A percentile compares a stretch with the other conserved stretches of the same genome.
phyloP scores from a whole-genome alignment of 495 filamentous ascomycete species.

The Chaetomidium leptoderma region DNA sequence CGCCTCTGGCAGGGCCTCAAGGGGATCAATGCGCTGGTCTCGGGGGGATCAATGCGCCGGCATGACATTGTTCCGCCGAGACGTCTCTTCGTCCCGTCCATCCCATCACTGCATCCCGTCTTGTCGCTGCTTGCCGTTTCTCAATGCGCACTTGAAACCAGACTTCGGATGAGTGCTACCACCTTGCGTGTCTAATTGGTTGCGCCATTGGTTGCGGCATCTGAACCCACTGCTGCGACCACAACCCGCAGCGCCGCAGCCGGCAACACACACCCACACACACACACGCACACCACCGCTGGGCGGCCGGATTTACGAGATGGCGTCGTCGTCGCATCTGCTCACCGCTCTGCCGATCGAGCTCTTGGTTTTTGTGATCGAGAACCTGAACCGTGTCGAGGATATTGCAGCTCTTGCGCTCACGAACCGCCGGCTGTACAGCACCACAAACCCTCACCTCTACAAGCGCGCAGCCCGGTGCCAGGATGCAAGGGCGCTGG shows the following conservation, averaged over 20 bases:
- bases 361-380: constrained; percentile 28
- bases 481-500: constrained; percentile 23
- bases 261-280: neutral
- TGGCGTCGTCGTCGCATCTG: neutral
- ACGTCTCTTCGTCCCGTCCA: neutral
- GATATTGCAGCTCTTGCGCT: constrained; percentile 29
- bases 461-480: constrained; percentile 25
- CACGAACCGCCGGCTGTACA: constrained; percentile 21
- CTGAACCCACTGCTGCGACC: neutral
- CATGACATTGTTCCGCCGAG: constrained; percentile 4
- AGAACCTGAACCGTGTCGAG: constrained; percentile 23
- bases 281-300: neutral
- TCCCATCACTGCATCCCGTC: neutral
- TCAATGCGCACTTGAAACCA: neutral
- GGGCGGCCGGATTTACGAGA: too few relatives aligned
- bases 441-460: constrained; percentile 22
- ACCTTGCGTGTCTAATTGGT: neutral
- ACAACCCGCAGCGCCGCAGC: neutral
- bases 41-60: constrained; percentile 10
- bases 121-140: neutral
- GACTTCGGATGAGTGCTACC: neutral
- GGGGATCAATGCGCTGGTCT: too few relatives aligned
- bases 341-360: constrained; percentile 26
- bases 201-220: neutral
- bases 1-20: too few relatives aligned